Base-by-base conservation (phyloP, 257 asterid genomes). In the Solanum ossicruentum region DNA sequence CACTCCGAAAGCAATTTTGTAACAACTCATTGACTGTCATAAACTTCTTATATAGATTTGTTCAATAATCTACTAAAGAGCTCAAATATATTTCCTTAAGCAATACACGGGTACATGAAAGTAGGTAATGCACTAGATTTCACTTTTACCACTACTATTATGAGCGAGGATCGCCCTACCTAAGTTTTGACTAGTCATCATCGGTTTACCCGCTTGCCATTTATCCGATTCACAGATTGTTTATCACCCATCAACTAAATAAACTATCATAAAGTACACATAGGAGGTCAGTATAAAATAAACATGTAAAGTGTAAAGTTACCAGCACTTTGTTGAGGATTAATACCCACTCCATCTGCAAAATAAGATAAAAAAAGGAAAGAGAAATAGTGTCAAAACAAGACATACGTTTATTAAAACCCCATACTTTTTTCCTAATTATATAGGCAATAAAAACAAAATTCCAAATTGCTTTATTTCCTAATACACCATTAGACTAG, bases 291-390 rank as follows among this genome's bases (percentile, higher is more conserved):
- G 28, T 5, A 17, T 70, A 56, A 79, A 85, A 45, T 45, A 82
- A 23, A 18, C 65, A 41, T 79, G 57, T 15, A 56, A 58, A 83
- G 49, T 39, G 20, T 11, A 12, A 79, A 85, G 84, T 49, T 89
- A 96, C 99, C 99, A 92, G 99, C 99, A 93, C 98, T 94, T 87
- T 96, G 99, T 61, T 96, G 98, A 84, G 98, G 99, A 90, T 93
- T 96, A 85, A 96, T 96, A 87, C 98, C 99, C 56, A 96, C 98
- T 83, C 99, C 99, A 93, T 94, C 99, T 96, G 92, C 82, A 32
- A 52, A 36, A 67, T 21, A 80, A 63, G 66, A 66, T 12, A 32
- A 51, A 79, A 32, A 51, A 79, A 26, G 20, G 36, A 56, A 82
- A 6, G 13, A 75, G 20, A 82, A 63, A 81, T 10, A 15, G 15